Evolutionary conservation across 257 asterid species (phyloP), one percentile per base, ranked within the genome.

Genomic region (Jacaranda mimosifolia): DNA sequence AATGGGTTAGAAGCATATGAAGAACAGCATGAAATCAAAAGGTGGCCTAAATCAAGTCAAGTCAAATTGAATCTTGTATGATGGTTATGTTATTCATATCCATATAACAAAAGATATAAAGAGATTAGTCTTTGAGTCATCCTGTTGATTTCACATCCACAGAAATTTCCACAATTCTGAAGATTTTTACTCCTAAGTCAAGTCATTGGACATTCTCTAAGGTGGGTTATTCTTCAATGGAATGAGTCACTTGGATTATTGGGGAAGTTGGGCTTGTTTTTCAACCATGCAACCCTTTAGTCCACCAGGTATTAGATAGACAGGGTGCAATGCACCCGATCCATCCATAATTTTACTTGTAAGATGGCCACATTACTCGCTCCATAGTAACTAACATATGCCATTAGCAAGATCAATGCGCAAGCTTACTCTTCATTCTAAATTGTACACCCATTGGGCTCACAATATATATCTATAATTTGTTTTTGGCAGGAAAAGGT

Each of bases 361-460:
- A 45, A 45, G 51, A 68, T 46, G 36, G 7, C 17, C 14, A 55
- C 39, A 42, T 13, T 6, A 45, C 56, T 35, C 55, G 48, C 39
- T 4, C 18, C 12, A 36, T 9, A 6, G 40, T 32, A 13, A 62
- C 6, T 26, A 39, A 71, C 13, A 40, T 7, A 40, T 42, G 4
- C 21, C 49, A 78, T 63, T 39, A 36, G 13, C 17, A 32, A 72
- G 38, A 79, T 43, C 62, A 43, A 36, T 3, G 32, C 21, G 55
- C 36, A 63, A 48, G 32, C 32, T 6, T 68, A 11, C 26, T 40
- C 56, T 15, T 39, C 18, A 26, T 26, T 26, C 32, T 5, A 2
- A 68, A 19, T 18, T 43, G 19, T 67, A 26, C 12, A 9, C 45
- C 66, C 67, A 32, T 60, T 10, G 38, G 40, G 14, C 9, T 55